Base-by-base conservation (phyloP, 176 grass and related monocot species). In the Microstegium vimineum region DNA sequence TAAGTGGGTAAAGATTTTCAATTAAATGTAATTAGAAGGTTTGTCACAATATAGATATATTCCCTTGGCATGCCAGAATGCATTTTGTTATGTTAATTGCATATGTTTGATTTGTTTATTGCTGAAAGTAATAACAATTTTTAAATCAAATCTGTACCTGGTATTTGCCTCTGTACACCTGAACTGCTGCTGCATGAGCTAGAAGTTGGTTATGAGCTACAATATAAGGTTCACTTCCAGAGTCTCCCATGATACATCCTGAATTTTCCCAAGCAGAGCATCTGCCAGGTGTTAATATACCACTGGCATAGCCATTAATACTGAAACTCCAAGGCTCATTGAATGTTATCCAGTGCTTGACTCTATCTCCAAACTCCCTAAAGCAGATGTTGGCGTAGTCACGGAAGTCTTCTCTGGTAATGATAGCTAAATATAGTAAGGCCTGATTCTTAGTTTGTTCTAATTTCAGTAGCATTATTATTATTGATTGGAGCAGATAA, bases 321-420 rank as follows among this genome's bases (percentile, higher is more conserved):
- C 95, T 93, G 88, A 89, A 93, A 85, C 88, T 94, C 88, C 82
- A 93, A 68, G 92, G 95, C 82, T 98, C 84, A 23, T 94, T 98
- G 77, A 98, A 91, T 73, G 90, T 91, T 77, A 94, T 94, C 95
- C 95, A 93, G 23, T 93, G 79, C 75, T 94, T 94, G 57, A 98
- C 90, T 46, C 90, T 91, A 47, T 93, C 84, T 33, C 95, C 95
- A 20, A 93, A 94, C 74, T 94, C 90, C 80, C 22, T 86, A 43
- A 94, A 98, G 82, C 92, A 94, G 72, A 94, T 75, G 31, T 93
- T 76, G 11, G 92, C 78, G 13, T 93, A 98, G 61, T 89, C 84
- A 16, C 2, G 26, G 78, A 92, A 98, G 71, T 94, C 95, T 38
- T 94, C 71, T 77, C 94, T 97, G 90, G 47, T 80, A 80, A 81